Evolutionary conservation across 352 stramenopile genomes (phyloP).

Genomic region (Pythium guiyangense): DNA sequence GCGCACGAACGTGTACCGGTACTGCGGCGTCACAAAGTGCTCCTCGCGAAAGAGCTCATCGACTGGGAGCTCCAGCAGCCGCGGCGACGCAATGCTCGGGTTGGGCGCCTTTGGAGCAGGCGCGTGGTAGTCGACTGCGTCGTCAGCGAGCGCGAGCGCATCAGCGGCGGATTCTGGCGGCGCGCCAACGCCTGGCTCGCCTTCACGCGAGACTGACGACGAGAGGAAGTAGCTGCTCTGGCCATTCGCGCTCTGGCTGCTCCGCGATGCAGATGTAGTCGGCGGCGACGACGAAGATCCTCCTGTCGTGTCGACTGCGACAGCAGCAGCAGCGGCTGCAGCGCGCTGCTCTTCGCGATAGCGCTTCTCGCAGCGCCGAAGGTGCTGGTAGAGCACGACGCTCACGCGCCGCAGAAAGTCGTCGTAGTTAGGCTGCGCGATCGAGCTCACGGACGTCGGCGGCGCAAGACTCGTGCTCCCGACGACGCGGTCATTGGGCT

Average conservation of each 20-base stretch:
- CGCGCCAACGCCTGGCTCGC: constrained; percentile 1
- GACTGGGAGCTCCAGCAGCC: constrained; percentile 64
- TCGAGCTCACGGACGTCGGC: constrained; percentile 64
- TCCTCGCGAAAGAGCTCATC: constrained; percentile 86
- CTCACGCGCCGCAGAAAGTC: constrained; percentile 85
- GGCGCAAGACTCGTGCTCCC: constrained; percentile 60
- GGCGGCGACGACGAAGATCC: not conserved
- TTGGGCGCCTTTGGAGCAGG: constrained; percentile 6
- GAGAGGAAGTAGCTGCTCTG: constrained; percentile 9
- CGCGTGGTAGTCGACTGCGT: constrained; percentile 10
- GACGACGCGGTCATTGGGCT: constrained; percentile 69
- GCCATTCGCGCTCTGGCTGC: constrained; percentile 4
- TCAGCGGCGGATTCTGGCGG: constrained; percentile 5
- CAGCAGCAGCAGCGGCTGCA: not conserved
- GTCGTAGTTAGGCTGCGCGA: constrained; percentile 90
- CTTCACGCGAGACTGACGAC: constrained; percentile 5
- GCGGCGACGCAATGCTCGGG: constrained; percentile 42
- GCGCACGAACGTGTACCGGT: constrained; percentile 84
- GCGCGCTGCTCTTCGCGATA: constrained; percentile 54
- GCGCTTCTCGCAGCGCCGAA: constrained; percentile 83
- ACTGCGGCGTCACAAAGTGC: constrained; percentile 87
- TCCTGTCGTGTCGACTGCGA: not conserved
- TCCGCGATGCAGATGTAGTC: too few relatives aligned
- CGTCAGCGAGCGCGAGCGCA: constrained; percentile 9
- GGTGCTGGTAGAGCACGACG: constrained; percentile 89